Base-by-base conservation (phyloP, 306 rosid species). In the Inga laurina region DNA sequence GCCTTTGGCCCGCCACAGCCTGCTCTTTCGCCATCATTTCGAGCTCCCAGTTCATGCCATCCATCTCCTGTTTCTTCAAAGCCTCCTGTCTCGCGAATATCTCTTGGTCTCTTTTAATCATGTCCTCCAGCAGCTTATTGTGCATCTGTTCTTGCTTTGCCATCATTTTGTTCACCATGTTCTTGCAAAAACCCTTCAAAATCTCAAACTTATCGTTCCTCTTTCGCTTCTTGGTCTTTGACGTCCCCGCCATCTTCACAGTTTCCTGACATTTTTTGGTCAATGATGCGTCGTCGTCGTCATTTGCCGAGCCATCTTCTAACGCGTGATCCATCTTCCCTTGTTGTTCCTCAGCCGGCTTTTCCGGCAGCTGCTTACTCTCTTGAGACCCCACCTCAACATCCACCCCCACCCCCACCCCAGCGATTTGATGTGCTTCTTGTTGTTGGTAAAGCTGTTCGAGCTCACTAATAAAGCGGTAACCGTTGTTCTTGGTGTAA, bases 11-110 rank as follows among this genome's bases (percentile, higher is more conserved):
- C 0, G 97, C 94, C 64, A 88, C 22, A 3, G 90, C 90, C 84
- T 90, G 95, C 34, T 95, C 95, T 15, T 81, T 87, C 14, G 93
- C 91, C 93, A 95, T 90, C 4, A 81, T 69, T 18, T 92, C 91
- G 76, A 92, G 94, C 89, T 94, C 98, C 82, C 81, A 88, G 82
- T 95, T 91, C 91, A 95, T 87, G 76, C 84, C 87, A 4, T 93
- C 97, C 59, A 83, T 82, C 86, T 93, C 97, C 84, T 88, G 85
- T 79, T 88, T 93, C 88, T 93, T 95, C 97, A 94, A 91, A n/a
- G 85, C 92, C 69, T 95, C 97, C 71, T 92, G 97, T 69, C 77
- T 92, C 2, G 85, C 89, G 13, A 92, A 18, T 75, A 92, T 95
- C 44, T 89, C 98, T 76, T 91, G 79, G 35, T 93, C 97, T 77